phyloP scores from a whole-genome alignment of 2,329 filamentous ascomycete species.

The Fusarium sp. region DNA sequence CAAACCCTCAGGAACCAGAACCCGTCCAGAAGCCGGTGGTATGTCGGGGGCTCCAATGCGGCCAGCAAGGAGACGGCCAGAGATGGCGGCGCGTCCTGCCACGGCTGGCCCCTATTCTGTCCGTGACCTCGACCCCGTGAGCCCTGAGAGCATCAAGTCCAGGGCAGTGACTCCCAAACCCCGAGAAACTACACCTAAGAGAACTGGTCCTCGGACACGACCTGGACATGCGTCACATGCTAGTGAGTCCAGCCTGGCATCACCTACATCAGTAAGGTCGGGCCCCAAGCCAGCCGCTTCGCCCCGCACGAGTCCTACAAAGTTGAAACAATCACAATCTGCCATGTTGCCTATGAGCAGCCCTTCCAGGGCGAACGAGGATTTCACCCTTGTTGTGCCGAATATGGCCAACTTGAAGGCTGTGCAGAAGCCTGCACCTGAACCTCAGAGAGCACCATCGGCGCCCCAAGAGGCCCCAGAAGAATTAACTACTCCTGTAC shows the following conservation, averaged over 20 bases:
- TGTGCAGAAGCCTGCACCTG: constrained; percentile 42
- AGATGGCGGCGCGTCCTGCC: constrained; percentile 68
- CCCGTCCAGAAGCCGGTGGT: constrained; percentile 63
- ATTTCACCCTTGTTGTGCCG: constrained; percentile 65
- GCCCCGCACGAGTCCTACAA: constrained; percentile 56
- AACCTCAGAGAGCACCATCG: constrained; percentile 22
- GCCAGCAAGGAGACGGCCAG: constrained; percentile 67
- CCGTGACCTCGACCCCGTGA: constrained; percentile 57
- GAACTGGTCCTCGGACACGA: constrained; percentile 58
- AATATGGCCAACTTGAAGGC: constrained; percentile 53
- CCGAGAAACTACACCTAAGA: constrained; percentile 64
- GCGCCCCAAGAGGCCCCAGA: constrained; percentile 18
- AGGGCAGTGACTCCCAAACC: constrained; percentile 63
- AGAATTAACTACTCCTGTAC: constrained; percentile 17
- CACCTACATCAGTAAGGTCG: constrained; percentile 54
- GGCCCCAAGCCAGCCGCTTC: constrained; percentile 52
- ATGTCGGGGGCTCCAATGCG: constrained; percentile 74
- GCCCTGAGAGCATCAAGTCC: constrained; percentile 59
- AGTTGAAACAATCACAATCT: constrained; percentile 50
- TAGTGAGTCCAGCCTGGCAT: constrained; percentile 62
- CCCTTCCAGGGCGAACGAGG: constrained; percentile 62
- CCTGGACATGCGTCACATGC: constrained; percentile 61
- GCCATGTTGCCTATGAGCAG: constrained; percentile 50
- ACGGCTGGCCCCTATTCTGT: constrained; percentile 75
- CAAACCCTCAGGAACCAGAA: constrained; percentile 52